Evolutionary conservation across 352 stramenopile genomes (phyloP).

Genomic region (Globisporangium solare): DNA sequence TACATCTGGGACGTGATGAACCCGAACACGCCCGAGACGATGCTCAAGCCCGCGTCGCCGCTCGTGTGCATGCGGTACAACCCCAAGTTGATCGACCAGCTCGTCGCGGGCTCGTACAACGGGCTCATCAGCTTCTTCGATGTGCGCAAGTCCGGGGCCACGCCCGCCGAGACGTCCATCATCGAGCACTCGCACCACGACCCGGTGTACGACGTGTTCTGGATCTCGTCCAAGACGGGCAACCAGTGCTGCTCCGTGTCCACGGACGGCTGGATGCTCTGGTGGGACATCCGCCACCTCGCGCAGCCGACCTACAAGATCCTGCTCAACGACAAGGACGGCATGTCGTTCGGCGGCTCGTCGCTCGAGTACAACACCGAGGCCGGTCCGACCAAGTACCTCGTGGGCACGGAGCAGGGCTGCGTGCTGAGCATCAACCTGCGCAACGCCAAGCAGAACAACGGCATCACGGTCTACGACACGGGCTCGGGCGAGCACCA

Average conservation of each 20-base stretch:
- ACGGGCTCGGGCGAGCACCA: constrained; percentile 93
- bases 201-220: constrained; percentile 95
- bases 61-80: constrained; percentile 94
- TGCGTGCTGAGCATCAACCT: constrained; percentile 94
- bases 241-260: constrained; percentile 96
- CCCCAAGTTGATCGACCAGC: constrained; percentile 93
- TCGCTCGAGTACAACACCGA: constrained; percentile 97
- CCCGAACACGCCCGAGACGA: constrained; percentile 95
- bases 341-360: constrained; percentile 89
- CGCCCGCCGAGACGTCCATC: constrained; percentile 88
- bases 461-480: constrained; percentile 96
- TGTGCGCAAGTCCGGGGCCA: constrained; percentile 87
- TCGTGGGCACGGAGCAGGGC: constrained; percentile 97
- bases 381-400: constrained; percentile 94
- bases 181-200: constrained; percentile 98
- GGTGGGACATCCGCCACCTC: constrained; percentile 88
- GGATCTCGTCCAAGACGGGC: constrained; percentile 94
- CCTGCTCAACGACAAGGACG: constrained; percentile 72
- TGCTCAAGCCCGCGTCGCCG: constrained; percentile 87
- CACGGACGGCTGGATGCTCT: constrained; percentile 93
- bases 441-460: constrained; percentile 96
- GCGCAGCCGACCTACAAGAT: constrained; percentile 81
- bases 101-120: constrained; percentile 96
- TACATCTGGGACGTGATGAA: constrained; percentile 98
- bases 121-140: constrained; percentile 97